Percentiles rank a stretch among this genome's conserved stretches.
These are phyloP conservation scores for Populus simonii DNA, from an alignment of 345 rosid species.

Conservation along the genomic window DNA sequence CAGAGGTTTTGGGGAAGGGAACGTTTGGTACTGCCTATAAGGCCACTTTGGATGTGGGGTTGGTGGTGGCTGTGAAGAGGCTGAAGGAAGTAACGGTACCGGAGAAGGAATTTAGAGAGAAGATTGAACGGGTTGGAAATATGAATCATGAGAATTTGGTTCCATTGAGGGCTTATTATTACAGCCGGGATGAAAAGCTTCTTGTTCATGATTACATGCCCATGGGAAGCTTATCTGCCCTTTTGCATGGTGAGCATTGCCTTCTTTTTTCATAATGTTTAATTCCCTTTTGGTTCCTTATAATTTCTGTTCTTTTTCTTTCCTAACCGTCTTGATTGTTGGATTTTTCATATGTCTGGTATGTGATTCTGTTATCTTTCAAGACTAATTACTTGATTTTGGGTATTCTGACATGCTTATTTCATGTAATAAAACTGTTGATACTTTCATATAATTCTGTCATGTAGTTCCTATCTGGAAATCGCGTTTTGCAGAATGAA, in stretches of 20 bases:
- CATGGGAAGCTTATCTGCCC: slow-evolving; percentile 46
- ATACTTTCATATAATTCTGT: background rate
- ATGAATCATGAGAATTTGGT: slow-evolving; percentile 45
- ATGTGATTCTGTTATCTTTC: background rate
- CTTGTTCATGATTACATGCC: slow-evolving; percentile 48
- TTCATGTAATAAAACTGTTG: background rate
- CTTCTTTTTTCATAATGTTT: background rate
- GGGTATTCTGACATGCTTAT: background rate
- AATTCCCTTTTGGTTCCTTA: background rate
- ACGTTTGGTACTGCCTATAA: slow-evolving; percentile 52
- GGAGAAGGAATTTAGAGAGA: slow-evolving; percentile 41
- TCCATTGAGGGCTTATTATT: slow-evolving; percentile 39
- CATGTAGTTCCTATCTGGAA: background rate
- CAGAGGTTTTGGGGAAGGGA: slow-evolving; percentile 52
- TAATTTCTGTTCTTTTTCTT: background rate
- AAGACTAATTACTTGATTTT: background rate
- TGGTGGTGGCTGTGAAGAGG: slow-evolving; percentile 45
- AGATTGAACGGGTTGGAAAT: slow-evolving; percentile 39
- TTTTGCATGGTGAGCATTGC: slow-evolving; percentile 38
- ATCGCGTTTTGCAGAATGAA: no score
- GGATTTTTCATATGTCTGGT: background rate
- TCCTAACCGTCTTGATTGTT: background rate
- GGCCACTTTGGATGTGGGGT: slow-evolving; percentile 36
- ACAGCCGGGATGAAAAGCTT: slow-evolving; percentile 43
- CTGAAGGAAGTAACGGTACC: slow-evolving; percentile 37